These are phyloP conservation scores for Yarrowia galli DNA, from an alignment of 1,139 yeast genomes.

Conservation along the genomic window DNA sequence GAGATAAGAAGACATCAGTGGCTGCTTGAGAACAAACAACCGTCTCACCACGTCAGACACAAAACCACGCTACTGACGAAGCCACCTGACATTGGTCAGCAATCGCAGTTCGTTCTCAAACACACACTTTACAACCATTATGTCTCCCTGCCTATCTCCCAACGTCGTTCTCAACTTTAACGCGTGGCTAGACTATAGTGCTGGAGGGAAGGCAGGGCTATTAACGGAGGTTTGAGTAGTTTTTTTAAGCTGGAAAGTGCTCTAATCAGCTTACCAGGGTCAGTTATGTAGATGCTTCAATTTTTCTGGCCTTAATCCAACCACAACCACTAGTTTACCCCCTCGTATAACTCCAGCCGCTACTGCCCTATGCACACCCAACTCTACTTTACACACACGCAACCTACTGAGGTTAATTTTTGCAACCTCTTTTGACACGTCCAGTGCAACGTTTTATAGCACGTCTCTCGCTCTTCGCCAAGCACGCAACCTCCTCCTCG, in stretches of 20 bases:
- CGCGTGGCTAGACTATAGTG: not conserved
- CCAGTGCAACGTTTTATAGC: constrained; percentile 6
- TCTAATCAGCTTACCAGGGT: not conserved
- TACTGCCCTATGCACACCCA: not conserved
- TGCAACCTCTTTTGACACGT: not conserved
- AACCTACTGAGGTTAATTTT: constrained; percentile 1
- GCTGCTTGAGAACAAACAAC: no score
- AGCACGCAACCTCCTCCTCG: not conserved
- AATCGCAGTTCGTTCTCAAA: not conserved
- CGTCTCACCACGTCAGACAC: not conserved
- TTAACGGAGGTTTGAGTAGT: not conserved
- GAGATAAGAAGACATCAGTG: no score
- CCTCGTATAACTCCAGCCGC: not conserved
- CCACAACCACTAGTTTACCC: not conserved
- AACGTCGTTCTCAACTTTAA: constrained; percentile 13
- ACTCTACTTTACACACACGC: not conserved
- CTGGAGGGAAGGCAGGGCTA: not conserved
- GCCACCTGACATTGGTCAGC: not conserved
- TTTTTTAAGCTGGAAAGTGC: not conserved
- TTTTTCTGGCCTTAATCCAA: not conserved
- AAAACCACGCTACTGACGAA: not conserved
- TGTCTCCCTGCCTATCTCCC: constrained; percentile 16
- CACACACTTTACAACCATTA: no score
- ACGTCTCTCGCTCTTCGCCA: not conserved
- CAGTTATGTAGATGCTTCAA: not conserved